Evolutionary conservation across 2,329 filamentous ascomycete species (phyloP).

Genomic region (Neocatenulostroma microsporum): DNA sequence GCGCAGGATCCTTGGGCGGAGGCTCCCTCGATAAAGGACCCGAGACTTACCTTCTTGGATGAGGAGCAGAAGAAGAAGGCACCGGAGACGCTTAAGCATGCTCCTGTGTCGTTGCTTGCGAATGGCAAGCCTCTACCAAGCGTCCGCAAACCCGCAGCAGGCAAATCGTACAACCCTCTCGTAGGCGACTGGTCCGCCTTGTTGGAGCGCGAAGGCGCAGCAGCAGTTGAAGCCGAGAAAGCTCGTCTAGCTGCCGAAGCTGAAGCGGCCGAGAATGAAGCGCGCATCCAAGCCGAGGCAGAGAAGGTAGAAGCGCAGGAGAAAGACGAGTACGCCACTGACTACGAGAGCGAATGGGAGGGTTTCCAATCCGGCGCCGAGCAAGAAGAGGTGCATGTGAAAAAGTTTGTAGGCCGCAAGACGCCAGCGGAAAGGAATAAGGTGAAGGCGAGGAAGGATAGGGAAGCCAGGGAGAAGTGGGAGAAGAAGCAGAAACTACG

Average conservation of each 20-base stretch:
- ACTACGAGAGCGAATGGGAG: constrained; percentile 64
- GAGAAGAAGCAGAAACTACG: constrained; percentile 67
- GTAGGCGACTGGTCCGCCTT: constrained; percentile 80
- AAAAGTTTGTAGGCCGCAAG: constrained; percentile 74
- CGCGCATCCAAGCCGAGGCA: constrained; percentile 64
- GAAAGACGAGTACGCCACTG: constrained; percentile 58
- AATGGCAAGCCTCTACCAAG: constrained; percentile 72
- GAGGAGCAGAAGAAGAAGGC: constrained; percentile 55
- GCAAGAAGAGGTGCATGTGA: constrained; percentile 55
- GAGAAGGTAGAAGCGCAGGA: constrained; percentile 65
- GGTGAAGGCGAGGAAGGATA: constrained; percentile 79
- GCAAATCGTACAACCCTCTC: constrained; percentile 85
- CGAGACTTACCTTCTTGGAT: constrained; percentile 57
- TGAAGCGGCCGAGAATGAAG: constrained; percentile 58
- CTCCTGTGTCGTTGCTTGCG: constrained; percentile 73
- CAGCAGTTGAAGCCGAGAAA: constrained; percentile 70
- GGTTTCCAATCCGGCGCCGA: constrained; percentile 41
- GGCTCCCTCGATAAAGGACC: constrained; percentile 43
- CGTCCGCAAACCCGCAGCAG: constrained; percentile 69
- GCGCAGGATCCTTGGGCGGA: constrained; percentile 71
- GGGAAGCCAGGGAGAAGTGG: constrained; percentile 68
- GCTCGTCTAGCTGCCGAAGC: constrained; percentile 61
- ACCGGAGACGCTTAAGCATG: constrained; percentile 66
- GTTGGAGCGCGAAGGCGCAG: constrained; percentile 64
- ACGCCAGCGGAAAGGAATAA: constrained; percentile 80